Evolutionary conservation across 1,284 basidiomycete species (phyloP), one percentile per base, ranked within the genome.

Genomic region (Ceratobasidium sp.): DNA sequence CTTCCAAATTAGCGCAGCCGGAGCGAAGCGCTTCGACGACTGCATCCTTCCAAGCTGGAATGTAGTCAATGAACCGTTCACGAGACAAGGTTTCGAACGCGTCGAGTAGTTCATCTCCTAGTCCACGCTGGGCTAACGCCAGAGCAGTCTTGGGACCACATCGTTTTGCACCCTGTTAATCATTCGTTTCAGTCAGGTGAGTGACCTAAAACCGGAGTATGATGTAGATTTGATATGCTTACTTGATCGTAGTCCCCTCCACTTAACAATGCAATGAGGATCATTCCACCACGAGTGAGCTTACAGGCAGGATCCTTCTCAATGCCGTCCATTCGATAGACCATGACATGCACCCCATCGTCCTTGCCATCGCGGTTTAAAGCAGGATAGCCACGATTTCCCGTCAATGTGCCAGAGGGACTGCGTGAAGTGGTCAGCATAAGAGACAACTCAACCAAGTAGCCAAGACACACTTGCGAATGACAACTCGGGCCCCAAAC

Each of bases 201-300:
- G 23, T 47, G 13, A 16, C 53, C 25, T 19, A 19, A n/a, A 14
- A 49, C 19, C 41, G 8, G 11, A 19, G 29, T 13, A 52, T 29
- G 54, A 57, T 11, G 50, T 72, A 30, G 29, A 36, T 4, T 11
- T 36, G 11, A 4, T 36, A 36, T 36, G 82, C 60, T 39, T n/a
- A 66, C 87, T 36, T 85, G 84, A 64, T 90, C 84, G 74, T 98
- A 99, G 77, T 99, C 96, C 0, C 95, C 96, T 0, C 95, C 95
- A 9, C 87, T 85, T 73, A 96, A 82, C 2, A 98, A 80, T 0
- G 89, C 95, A 50, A 96, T 87, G 23, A 98, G 84, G 49, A 98
- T 88, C 74, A 95, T 82, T 0, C 90, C 93, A 30, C 88, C 84
- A 1, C 85, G 83, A 42, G 85, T 86, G 70, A 96, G 82, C 49